phyloP scores from a whole-genome alignment of 2,329 filamentous ascomycete species.

The Scytalidium lignicola region DNA sequence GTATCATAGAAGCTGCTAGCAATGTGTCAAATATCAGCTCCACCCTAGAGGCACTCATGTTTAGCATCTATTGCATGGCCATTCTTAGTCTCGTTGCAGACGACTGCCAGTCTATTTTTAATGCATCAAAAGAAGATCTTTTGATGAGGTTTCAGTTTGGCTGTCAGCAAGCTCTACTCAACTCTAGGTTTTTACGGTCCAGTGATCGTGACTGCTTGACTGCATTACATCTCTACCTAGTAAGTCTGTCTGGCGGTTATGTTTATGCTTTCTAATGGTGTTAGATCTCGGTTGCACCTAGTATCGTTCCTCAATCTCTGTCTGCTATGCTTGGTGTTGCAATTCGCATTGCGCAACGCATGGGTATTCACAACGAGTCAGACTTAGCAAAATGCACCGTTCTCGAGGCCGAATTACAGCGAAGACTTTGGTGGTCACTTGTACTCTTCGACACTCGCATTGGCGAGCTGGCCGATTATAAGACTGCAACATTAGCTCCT shows the following conservation, averaged over 20 bases:
- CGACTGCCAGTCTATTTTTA: slow-evolving; percentile 43
- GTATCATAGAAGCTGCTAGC: slow-evolving; percentile 57
- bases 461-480: slow-evolving; percentile 57
- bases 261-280: slow-evolving; percentile 10
- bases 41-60: slow-evolving; percentile 56
- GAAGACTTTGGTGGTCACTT: slow-evolving; percentile 69
- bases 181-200: slow-evolving; percentile 35
- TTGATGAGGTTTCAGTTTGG: slow-evolving; percentile 37
- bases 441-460: slow-evolving; percentile 64
- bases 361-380: slow-evolving; percentile 64
- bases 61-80: slow-evolving; percentile 61
- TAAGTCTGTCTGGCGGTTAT: slow-evolving; percentile 26
- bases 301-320: slow-evolving; percentile 53
- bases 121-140: slow-evolving; percentile 32
- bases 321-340: slow-evolving; percentile 61
- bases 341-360: slow-evolving; percentile 61
- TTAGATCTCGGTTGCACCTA: slow-evolving; percentile 19
- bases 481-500: slow-evolving; percentile 30
- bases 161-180: slow-evolving; percentile 41
- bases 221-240: slow-evolving; percentile 49
- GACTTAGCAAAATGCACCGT: slow-evolving; percentile 36
- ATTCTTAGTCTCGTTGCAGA: slow-evolving; percentile 48
- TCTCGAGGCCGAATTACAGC: slow-evolving; percentile 66
- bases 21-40: slow-evolving; percentile 50
- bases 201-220: slow-evolving; percentile 41